phyloP scores from a whole-genome alignment of 2,329 filamentous ascomycete genomes.

The Atkinsonella hypoxylon region DNA sequence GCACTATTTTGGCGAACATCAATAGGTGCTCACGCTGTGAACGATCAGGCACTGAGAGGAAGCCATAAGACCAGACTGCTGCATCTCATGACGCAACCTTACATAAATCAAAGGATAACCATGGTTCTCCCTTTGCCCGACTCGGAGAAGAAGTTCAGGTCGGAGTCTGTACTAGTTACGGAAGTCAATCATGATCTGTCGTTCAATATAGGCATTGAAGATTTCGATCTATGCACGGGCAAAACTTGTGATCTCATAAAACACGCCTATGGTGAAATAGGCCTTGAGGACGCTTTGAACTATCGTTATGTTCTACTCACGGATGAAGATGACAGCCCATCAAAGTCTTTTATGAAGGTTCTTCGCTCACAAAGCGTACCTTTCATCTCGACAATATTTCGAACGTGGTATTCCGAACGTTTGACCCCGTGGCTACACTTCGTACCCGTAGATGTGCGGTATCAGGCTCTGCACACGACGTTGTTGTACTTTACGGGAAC shows the following conservation, averaged over 20 bases:
- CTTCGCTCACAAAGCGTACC: constrained; percentile 56
- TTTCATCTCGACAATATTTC: constrained; percentile 60
- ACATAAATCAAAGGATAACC: constrained; percentile 32
- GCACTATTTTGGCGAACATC: constrained; percentile 65
- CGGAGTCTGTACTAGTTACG: constrained; percentile 39
- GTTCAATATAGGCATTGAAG: constrained; percentile 47
- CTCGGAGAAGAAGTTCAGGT: constrained; percentile 32
- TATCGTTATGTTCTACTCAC: constrained; percentile 62
- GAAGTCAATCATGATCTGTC: constrained; percentile 42
- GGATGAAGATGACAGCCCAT: constrained; percentile 58
- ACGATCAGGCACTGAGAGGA: constrained; percentile 47
- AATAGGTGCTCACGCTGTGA: constrained; percentile 42
- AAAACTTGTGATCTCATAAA: constrained; percentile 21
- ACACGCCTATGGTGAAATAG: constrained; percentile 27
- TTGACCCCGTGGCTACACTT: constrained; percentile 70
- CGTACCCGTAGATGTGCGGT: constrained; percentile 61
- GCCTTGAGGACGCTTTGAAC: constrained; percentile 38
- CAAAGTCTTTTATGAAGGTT: constrained; percentile 45
- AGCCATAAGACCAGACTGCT: constrained; percentile 59
- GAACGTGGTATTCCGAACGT: constrained; percentile 68
- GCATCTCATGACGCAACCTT: constrained; percentile 53
- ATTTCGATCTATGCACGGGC: constrained; percentile 43
- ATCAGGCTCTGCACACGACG: constrained; percentile 62
- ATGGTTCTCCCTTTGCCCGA: constrained; percentile 41
- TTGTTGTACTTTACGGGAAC: constrained; percentile 62